Evolutionary conservation across 768 basidiomycete genomes (phyloP).

Genomic region (Brasilioporus rufonigricans): DNA sequence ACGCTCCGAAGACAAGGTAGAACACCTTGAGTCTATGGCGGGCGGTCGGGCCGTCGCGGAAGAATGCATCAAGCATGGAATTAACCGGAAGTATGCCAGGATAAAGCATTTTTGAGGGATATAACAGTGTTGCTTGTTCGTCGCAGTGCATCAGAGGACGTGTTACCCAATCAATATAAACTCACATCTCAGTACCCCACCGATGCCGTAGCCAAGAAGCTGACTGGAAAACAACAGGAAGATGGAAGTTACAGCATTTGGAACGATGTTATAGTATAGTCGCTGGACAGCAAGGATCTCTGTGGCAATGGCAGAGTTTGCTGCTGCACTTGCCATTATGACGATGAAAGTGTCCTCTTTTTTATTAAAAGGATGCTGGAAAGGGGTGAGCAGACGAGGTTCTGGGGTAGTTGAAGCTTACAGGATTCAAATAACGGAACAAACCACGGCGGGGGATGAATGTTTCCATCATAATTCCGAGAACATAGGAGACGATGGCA

Average conservation of each 20-base stretch:
- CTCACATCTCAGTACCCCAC: slow-evolving; percentile 49
- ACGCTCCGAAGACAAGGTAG: slow-evolving; percentile 29
- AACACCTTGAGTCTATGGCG: slow-evolving; percentile 39
- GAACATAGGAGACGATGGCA: slow-evolving; percentile 46
- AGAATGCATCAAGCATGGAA: slow-evolving; percentile 36
- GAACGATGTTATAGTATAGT: slow-evolving; percentile 50
- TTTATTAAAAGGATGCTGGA: slow-evolving; percentile 58
- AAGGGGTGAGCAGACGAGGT: background rate
- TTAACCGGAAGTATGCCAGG: slow-evolving; percentile 28
- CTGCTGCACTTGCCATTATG: slow-evolving; percentile 55
- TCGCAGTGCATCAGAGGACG: background rate
- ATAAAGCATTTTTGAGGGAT: slow-evolving; percentile 46
- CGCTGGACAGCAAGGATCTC: slow-evolving; percentile 55
- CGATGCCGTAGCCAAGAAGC: slow-evolving; percentile 52
- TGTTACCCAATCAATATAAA: background rate
- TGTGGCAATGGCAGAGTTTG: slow-evolving; percentile 51
- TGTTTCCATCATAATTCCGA: slow-evolving; percentile 47
- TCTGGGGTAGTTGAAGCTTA: background rate
- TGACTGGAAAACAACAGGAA: slow-evolving; percentile 39
- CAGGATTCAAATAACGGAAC: slow-evolving; percentile 52
- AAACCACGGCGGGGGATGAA: slow-evolving; percentile 44
- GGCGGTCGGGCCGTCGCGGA: slow-evolving; percentile 38
- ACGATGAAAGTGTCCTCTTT: slow-evolving; percentile 59
- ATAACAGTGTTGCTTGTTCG: slow-evolving; percentile 33
- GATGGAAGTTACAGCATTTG: slow-evolving; percentile 44